A percentile compares a stretch with the other conserved stretches of the same genome.
Conservation (phyloP, 169 alveolate species). For the Plasmodium gonderi region DNA sequence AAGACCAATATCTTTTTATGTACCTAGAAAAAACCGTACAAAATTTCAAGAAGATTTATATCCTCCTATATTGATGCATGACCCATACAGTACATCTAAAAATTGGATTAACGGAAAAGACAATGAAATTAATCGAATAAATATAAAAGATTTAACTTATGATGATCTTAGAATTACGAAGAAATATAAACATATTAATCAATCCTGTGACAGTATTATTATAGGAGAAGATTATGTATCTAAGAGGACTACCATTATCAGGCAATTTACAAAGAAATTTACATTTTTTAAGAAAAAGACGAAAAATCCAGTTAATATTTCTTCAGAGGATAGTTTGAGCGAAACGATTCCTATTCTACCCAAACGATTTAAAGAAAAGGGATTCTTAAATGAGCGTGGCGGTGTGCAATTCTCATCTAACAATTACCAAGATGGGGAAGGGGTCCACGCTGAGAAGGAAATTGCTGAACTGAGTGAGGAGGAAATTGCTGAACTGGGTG, state of each 20-base stretch:
- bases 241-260: slow-evolving; percentile 20
- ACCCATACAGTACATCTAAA: slow-evolving; percentile 12
- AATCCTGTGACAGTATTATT: slow-evolving; percentile 29
- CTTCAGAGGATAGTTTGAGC: background rate
- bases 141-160: slow-evolving; percentile 32
- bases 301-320: background rate
- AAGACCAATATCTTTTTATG: slow-evolving; percentile 81
- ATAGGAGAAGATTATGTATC: slow-evolving; percentile 3
- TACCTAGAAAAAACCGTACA: slow-evolving; percentile 78
- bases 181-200: slow-evolving; percentile 4
- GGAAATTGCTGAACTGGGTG: no score
- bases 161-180: slow-evolving; percentile 28
- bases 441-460: background rate
- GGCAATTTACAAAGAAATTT: slow-evolving; percentile 22
- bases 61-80: slow-evolving; percentile 61
- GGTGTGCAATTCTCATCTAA: background rate
- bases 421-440: background rate
- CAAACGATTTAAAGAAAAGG: background rate
- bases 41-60: slow-evolving; percentile 81
- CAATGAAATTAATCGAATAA: slow-evolving; percentile 14
- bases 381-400: background rate
- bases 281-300: slow-evolving; percentile 33
- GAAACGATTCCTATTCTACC: background rate
- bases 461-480: background rate
- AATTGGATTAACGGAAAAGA: slow-evolving; percentile 49